phyloP scores from a whole-genome alignment of 331 rosid genomes.

The Rhamnella rubrinervis region DNA sequence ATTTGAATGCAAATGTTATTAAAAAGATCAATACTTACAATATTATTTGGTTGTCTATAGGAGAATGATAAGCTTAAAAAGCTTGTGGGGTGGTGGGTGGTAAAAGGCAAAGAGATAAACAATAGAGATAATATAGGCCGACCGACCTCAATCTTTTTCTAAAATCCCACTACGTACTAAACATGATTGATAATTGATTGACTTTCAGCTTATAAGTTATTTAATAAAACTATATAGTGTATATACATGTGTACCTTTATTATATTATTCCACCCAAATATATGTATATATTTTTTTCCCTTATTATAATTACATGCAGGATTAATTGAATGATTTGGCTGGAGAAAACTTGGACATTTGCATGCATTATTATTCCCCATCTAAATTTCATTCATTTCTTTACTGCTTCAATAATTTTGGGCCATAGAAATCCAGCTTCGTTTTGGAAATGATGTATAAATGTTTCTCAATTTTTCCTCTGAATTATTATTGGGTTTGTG shows the following conservation, averaged over 20 bases:
- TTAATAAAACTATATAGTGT: too few relatives aligned
- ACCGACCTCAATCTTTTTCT: constrained; percentile 23
- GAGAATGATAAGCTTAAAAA: constrained; percentile 31
- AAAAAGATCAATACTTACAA: constrained; percentile 19
- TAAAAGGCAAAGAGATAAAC: constrained; percentile 11
- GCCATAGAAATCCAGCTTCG: background rate
- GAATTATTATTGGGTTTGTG: constrained; percentile 43
- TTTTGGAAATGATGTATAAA: background rate
- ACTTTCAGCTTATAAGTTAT: constrained; percentile 20
- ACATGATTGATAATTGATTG: constrained; percentile 64
- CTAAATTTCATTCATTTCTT: too few relatives aligned
- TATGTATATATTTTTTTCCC: background rate
- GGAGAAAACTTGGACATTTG: too few relatives aligned
- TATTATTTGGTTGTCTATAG: background rate
- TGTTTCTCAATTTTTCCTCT: constrained; percentile 28
- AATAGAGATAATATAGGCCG: constrained; percentile 20
- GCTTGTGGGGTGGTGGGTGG: constrained; percentile 16
- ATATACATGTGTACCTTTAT: constrained; percentile 1
- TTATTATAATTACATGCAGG: background rate
- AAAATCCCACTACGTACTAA: constrained; percentile 25
- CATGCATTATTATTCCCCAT: too few relatives aligned
- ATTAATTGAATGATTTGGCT: too few relatives aligned
- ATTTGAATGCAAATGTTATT: constrained; percentile 37
- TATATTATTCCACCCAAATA: too few relatives aligned
- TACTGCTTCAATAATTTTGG: background rate